Base-by-base conservation (phyloP, 208 protist species). In the Trypanosoma caninum region DNA sequence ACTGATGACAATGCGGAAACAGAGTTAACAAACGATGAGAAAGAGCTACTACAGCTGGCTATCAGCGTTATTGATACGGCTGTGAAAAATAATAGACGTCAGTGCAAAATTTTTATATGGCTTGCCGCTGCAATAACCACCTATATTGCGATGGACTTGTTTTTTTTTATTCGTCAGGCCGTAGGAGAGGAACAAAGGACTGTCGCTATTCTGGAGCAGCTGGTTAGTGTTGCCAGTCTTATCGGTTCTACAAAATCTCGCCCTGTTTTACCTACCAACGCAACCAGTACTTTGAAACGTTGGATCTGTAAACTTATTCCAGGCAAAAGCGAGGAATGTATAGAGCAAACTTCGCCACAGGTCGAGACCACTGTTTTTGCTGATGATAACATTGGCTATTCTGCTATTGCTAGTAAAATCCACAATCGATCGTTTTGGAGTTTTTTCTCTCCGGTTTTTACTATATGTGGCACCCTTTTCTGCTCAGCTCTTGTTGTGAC, bases 21-120 rank as follows among this genome's bases (percentile, higher is more conserved):
- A 13, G 23, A 18, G 37, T 57, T 77, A 45, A 81, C 70, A 16
- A 40, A 71, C 13, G 80, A 82, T 2, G 85, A 92, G 59, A 22
- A 35, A 34, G 63, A 64, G 18, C 66, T 84, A 20, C 27, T 89
- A 22, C 45, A 63, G 54, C 72, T 60, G 18, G 80, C 82, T 34
- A 33, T 57, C 1, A 51, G 59, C 5, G 83, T 75, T 69, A 56
- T 92, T 41, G 68, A 80, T 22, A 35, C 41, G 30, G 79, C 78
- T 37, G 75, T 79, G 20, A 25, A 31, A 16, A 76, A 63, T 35
- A 62, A 87, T 45, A 68, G 61, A 25, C 51, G 47, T 27, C 77
- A 89, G 58, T 75, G 74, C 51, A 72, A 25, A 28, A 38, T 64
- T 8, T 75, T 71, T 30, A 67, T 81, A 23, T 62, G 72, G 51